Evolutionary conservation across 495 filamentous ascomycete species (phyloP).

Genomic region (Staphylotrichum longicolle): DNA sequence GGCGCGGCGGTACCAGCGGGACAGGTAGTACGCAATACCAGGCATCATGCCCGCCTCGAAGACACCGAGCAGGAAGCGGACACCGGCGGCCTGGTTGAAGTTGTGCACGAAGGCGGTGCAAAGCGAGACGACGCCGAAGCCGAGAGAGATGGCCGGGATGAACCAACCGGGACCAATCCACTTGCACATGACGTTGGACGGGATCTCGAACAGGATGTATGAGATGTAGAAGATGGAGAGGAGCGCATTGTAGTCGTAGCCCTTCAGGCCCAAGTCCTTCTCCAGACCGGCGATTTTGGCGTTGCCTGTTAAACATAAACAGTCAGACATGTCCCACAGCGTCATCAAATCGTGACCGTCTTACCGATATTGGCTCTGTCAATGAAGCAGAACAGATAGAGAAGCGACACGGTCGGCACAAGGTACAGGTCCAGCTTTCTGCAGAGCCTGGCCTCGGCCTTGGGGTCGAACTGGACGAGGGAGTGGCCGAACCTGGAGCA

Average conservation of each 20-base stretch:
- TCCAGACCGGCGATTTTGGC: slow-evolving; percentile 59
- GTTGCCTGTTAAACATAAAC: slow-evolving; percentile 37
- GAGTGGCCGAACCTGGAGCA: slow-evolving; percentile 51
- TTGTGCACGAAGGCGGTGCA: slow-evolving; percentile 44
- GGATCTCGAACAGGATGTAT: slow-evolving; percentile 67
- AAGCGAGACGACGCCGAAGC: slow-evolving; percentile 44
- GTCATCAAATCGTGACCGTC: background rate
- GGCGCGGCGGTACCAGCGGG: slow-evolving; percentile 65
- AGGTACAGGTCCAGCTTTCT: slow-evolving; percentile 53
- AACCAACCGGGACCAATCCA: slow-evolving; percentile 63
- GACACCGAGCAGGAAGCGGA: slow-evolving; percentile 58
- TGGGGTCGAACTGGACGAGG: slow-evolving; percentile 57
- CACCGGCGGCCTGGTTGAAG: slow-evolving; percentile 40
- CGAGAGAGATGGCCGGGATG: slow-evolving; percentile 55
- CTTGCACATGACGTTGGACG: slow-evolving; percentile 63
- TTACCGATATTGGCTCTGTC: slow-evolving; percentile 64
- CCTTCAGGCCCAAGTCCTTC: slow-evolving; percentile 58
- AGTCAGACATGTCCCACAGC: background rate
- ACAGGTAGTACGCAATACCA: slow-evolving; percentile 71
- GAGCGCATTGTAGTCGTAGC: slow-evolving; percentile 67
- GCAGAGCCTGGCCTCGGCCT: slow-evolving; percentile 56
- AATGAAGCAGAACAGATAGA: slow-evolving; percentile 63
- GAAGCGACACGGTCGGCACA: slow-evolving; percentile 53
- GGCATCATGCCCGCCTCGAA: slow-evolving; percentile 71
- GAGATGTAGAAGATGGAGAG: slow-evolving; percentile 66